Percentiles rank a stretch among this genome's conserved stretches.
Evolutionary conservation across 192 early-diverging fungal species (phyloP).

Genomic region (Podila verticillata): DNA sequence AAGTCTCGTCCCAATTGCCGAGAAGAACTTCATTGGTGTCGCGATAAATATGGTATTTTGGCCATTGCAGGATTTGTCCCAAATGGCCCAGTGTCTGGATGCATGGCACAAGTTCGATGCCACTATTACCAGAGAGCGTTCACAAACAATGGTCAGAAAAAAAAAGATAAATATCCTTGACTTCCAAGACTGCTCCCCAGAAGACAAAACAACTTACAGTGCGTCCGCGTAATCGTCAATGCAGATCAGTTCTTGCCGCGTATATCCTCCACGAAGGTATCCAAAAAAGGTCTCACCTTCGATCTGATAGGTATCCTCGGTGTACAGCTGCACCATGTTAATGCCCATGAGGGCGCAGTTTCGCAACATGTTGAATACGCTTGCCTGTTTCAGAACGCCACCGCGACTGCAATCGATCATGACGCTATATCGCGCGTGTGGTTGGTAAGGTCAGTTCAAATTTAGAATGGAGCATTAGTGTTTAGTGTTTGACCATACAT

Average conservation of each 20-base stretch:
- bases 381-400: conserved; percentile 71
- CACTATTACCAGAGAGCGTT: conserved; percentile 44
- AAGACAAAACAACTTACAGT: conserved; percentile 43
- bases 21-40: conserved; percentile 87
- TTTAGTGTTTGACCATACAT: not conserved
- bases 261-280: conserved; percentile 64
- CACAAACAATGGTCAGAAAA: not conserved
- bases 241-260: conserved; percentile 72
- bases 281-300: conserved; percentile 43
- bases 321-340: conserved; percentile 91
- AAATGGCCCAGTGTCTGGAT: conserved; percentile 92
- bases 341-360: conserved; percentile 86
- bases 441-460: not conserved
- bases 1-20: conserved; percentile 77
- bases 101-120: conserved; percentile 88
- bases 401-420: conserved; percentile 92
- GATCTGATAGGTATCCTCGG: conserved; percentile 89
- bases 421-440: conserved; percentile 40
- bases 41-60: conserved; percentile 75
- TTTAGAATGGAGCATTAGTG: not conserved
- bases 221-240: conserved; percentile 84
- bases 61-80: conserved; percentile 93
- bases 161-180: not conserved
- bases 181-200: not conserved
- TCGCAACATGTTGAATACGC: conserved; percentile 74